Conservation (phyloP, 805 yeast species). For the Yamadazyma kitorensis region DNA sequence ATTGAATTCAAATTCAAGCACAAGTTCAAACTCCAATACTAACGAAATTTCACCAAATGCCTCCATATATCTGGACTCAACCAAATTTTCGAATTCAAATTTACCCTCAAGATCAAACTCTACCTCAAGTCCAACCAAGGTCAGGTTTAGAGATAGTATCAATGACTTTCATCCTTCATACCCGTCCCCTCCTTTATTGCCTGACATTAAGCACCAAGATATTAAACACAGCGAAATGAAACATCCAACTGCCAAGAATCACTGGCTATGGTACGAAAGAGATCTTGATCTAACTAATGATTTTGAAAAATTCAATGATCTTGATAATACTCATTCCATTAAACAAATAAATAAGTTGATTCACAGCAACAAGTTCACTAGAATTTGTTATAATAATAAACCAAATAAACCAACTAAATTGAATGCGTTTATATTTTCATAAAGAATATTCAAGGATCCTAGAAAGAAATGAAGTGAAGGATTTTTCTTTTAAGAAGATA, state of each 20-base stretch:
- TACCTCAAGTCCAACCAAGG: not conserved
- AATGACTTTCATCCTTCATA: no score
- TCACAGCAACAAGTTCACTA: slow-evolving; percentile 4
- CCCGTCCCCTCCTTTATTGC: slow-evolving; percentile 6
- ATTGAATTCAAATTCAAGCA: not conserved
- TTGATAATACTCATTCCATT: slow-evolving; percentile 17
- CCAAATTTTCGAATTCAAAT: not conserved
- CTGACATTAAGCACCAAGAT: not conserved
- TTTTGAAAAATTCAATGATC: slow-evolving; percentile 6
- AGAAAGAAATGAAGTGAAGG: no score
- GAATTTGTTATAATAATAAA: slow-evolving; percentile 27
- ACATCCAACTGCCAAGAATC: slow-evolving; percentile 6
- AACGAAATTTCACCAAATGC: no score
- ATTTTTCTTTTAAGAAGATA: not conserved
- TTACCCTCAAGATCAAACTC: no score
- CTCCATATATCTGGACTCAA: not conserved
- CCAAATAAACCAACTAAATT: slow-evolving; percentile 8
- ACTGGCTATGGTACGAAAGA: slow-evolving; percentile 32
- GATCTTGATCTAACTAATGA: slow-evolving; percentile 19
- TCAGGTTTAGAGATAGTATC: not conserved
- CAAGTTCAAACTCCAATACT: no score
- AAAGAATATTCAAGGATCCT: no score
- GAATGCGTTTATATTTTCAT: slow-evolving; percentile 13
- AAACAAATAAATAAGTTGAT: slow-evolving; percentile 22
- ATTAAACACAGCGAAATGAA: not conserved